Base-by-base conservation (phyloP, 139 green algal genomes). In the Spirogloea muscicola region DNA sequence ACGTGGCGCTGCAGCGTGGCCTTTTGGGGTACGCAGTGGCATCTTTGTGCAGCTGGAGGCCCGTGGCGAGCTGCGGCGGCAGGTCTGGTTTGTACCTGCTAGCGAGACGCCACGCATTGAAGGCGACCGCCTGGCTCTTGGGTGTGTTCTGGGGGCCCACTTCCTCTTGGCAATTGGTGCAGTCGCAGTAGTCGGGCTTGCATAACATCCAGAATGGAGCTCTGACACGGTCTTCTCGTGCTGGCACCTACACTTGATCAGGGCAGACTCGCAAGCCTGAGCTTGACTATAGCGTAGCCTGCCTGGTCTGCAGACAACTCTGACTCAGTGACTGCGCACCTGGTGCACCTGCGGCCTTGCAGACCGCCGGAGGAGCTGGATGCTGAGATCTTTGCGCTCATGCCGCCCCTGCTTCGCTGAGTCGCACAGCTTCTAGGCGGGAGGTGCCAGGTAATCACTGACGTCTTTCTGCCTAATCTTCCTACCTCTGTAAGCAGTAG, bases 21-120 rank as follows among this genome's bases (percentile, higher is more conserved):
- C 9, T 6, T 65, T 33, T 65, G 64, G 64, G 4, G 29, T 27
- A 6, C 37, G 29, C 10, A 42, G 69, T 65, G 64, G 64, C 5
- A 71, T 9, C 49, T 74, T 74, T 65, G 64, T 74, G 48, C 64
- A 74, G 49, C 3, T 74, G 25, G 64, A 74, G 64, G 39, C 52
- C 6, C 29, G 33, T 13, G 39, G n/a, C n/a, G n/a, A n/a, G n/a
- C n/a, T 29, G 6, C 4, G 6, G 10, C 64, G 64, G 4, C 38
- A n/a, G 39, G 49, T 74, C 33, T 61, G 25, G 64, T 74, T 74
- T 59, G 6, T 38, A 18, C 59, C 59, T 68, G 27, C 7, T 5
- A 33, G 9, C 31, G 52, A 62, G 5, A 33, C 52, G 21, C 21
- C 46, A 21, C 21, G 21, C 21, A 21, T 55, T 31, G 46, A 31